Evolutionary conservation across 352 stramenopile species (phyloP), one percentile per base, ranked within the genome.

Genomic region (Phytopythium cucurbitacearum): DNA sequence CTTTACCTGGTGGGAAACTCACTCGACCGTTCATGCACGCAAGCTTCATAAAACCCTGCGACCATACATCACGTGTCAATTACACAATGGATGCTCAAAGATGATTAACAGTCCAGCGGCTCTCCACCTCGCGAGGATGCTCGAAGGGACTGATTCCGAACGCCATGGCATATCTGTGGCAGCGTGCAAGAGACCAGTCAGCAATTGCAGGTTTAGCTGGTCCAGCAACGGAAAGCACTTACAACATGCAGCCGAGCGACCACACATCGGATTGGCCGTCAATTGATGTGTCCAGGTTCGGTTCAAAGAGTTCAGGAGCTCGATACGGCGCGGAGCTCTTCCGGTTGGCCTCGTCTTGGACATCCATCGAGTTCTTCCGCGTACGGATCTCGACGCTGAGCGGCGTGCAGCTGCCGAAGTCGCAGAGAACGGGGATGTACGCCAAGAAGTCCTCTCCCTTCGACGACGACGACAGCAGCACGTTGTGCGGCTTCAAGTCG

Each of bases 261-360:
- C 82, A 95, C 28, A 95, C 76, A 34, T 95, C 85, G 3, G 79
- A 90, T 53, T 92, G 85, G 12, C 82, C 85, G 60, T 95, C 80
- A 16, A 93, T 53, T 1, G 80, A 59, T 1, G 65, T 60, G 40
- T 90, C 80, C 35, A 91, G 60, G 2, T 59, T 73, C 21, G 82
- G 76, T 59, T 95, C 80, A 54, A 94, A 91, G 10, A 95, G 69
- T 68, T 96, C 87, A 0, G 87, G 87, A 3, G 87, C 87, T 16
- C 81, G 77, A 40, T 94, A 96, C 4, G 83, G 79, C 13, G 80
- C 80, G 39, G 80, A 92, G 64, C 80, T 93, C 45, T 93, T 95
- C 5, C 80, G 76, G 39, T 74, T 92, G 35, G 81, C 79, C 40
- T 92, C 80, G 38, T 94, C 84, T 62, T 92, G 80, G 7, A 91